Base-by-base conservation (phyloP, 2,329 filamentous ascomycete genomes). In the Thelonectria olida region DNA sequence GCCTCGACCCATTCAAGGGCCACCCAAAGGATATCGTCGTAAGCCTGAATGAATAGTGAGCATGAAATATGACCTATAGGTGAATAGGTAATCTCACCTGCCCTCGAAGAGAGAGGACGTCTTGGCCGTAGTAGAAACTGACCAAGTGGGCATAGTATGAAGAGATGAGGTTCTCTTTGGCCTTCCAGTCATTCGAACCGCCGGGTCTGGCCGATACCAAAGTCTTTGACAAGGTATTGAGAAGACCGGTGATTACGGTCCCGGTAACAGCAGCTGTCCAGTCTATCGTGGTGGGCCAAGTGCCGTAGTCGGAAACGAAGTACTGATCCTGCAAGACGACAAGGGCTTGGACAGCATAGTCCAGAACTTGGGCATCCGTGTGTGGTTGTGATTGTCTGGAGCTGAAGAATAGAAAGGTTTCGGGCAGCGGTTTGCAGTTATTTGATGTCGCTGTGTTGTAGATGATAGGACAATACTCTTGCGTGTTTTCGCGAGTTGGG, bases 21-120 rank as follows among this genome's bases (percentile, higher is more conserved):
- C 1, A 97, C 93, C 95, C 95, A 98, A 3, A 97, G 85, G 80
- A 97, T 97, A 75, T 98, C 95, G 73, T 97, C 95, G 74, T 90
- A 97, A 0, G 95, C 95, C 81, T 96, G 8, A 31, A 27, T 25
- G 17, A 9, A 38, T 4, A 54, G 23, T 17, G 8, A 39, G 8
- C 9, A 2, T 4, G n/a, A 15, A 15, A 5, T 3, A 2, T 17
- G 4, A 7, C 6, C 17, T 6, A n/a, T 17, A 9, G 5, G 7
- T 2, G 5, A 13, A 12, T 2, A 4, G 0, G 2, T 3, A 2
- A 1, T 42, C 63, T 39, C 63, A 81, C 80, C 73, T 88, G 76
- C 58, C 88, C 87, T 44, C 92, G 85, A 50, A 97, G 84, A 25
- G 85, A 83, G 65, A 93, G 88, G 5, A 89, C 85, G 75, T 97